Evolutionary conservation across 73 alveolate species (phyloP).

Genomic region (Loxodes magnus): DNA sequence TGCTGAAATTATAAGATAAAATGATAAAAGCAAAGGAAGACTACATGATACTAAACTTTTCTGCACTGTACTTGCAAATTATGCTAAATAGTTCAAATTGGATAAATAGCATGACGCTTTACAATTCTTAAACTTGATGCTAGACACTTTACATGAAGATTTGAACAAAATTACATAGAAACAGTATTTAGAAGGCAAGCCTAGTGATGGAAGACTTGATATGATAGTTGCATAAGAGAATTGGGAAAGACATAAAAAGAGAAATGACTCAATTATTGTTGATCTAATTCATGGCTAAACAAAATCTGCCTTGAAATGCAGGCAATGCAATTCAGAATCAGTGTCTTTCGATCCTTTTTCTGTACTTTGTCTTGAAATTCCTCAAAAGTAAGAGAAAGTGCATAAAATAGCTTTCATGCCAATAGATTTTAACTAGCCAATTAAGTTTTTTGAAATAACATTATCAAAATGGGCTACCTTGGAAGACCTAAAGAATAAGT

Average conservation of each 20-base stretch:
- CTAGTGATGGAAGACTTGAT: conserved; percentile 53
- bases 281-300: conserved; percentile 92
- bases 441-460: too few species aligned
- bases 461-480: too few species aligned
- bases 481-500: too few species aligned
- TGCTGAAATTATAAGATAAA: conserved; percentile 47
- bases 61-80: conserved; percentile 31
- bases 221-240: conserved; percentile 65
- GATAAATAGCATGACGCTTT: conserved; percentile 78
- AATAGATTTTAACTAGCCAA: too few species aligned
- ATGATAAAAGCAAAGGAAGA: conserved; percentile 20
- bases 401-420: too few species aligned
- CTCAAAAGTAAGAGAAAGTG: too few species aligned
- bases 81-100: conserved; percentile 45
- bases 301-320: conserved; percentile 82
- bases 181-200: conserved; percentile 69
- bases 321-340: conserved; percentile 64
- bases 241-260: conserved; percentile 71
- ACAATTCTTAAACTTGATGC: conserved; percentile 83
- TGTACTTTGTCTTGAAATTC: conserved; percentile 85
- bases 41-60: conserved; percentile 28
- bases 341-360: conserved; percentile 91
- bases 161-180: conserved; percentile 64
- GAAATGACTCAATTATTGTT: conserved; percentile 87
- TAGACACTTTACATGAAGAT: conserved; percentile 97